Percentiles rank a stretch among this genome's conserved stretches.
phyloP scores from a whole-genome alignment of 2,329 filamentous ascomycete species.

The Coniochaeta prunicola region DNA sequence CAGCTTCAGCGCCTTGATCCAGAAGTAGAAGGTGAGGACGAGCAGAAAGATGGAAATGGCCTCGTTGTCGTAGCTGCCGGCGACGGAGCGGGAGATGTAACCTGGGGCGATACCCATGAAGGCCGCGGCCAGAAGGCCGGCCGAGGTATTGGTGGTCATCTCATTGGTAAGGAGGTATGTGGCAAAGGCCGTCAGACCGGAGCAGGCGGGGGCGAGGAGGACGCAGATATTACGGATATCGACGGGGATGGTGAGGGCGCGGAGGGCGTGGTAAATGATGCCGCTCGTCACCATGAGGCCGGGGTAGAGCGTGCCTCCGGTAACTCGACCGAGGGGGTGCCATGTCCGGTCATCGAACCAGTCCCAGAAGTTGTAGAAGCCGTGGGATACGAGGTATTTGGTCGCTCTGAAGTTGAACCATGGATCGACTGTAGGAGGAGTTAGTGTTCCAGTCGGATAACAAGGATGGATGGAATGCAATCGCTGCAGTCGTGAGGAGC shows the following conservation, averaged over 20 bases:
- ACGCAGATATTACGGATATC: slow-evolving; percentile 99
- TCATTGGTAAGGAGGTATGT: slow-evolving; percentile 94
- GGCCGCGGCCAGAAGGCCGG: slow-evolving; percentile 83
- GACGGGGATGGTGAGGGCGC: slow-evolving; percentile 81
- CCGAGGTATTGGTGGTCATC: slow-evolving; percentile 92
- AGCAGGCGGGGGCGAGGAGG: slow-evolving; percentile 88
- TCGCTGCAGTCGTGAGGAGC: slow-evolving; percentile 12
- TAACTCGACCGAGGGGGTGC: slow-evolving; percentile 97
- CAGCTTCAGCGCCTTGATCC: slow-evolving; percentile 97
- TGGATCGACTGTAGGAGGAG: slow-evolving; percentile 68
- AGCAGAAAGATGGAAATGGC: slow-evolving; percentile 98
- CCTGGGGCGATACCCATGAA: slow-evolving; percentile 98
- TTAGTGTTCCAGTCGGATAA: slow-evolving; percentile 14
- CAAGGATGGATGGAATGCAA: not conserved
- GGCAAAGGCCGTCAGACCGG: slow-evolving; percentile 85
- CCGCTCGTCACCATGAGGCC: slow-evolving; percentile 99
- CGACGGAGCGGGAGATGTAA: slow-evolving; percentile 96
- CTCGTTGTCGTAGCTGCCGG: slow-evolving; percentile 98
- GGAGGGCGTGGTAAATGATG: slow-evolving; percentile 89
- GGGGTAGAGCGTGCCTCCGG: slow-evolving; percentile 96
- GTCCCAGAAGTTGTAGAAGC: slow-evolving; percentile 99
- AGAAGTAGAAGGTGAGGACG: slow-evolving; percentile 97
- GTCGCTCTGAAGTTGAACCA: slow-evolving; percentile 99
- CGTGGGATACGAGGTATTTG: slow-evolving; percentile 93
- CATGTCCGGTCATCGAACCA: slow-evolving; percentile 99